Conservation (phyloP, 768 basidiomycete species). For the Amanita pseudoporphyria region DNA sequence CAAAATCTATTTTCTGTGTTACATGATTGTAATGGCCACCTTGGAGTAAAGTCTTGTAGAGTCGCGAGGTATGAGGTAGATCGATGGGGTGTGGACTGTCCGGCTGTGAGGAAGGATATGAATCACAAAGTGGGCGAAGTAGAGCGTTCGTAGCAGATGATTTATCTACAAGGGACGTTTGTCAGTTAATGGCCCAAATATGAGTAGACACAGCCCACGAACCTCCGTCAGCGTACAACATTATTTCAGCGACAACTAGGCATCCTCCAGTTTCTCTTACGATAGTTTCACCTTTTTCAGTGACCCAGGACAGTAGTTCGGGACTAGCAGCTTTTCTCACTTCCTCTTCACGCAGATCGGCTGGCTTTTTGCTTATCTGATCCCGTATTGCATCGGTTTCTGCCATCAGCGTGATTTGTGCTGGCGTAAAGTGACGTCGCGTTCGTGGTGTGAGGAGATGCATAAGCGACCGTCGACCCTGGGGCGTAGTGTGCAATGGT, state of each 20-base stretch:
- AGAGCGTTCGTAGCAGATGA: conserved; percentile 49
- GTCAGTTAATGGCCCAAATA: background rate
- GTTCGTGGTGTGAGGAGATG: conserved; percentile 79
- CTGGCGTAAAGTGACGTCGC: conserved; percentile 82
- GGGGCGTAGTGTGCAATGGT: conserved; percentile 42
- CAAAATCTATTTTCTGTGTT: conserved; percentile 41
- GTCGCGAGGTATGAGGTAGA: conserved; percentile 68
- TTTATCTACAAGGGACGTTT: conserved; percentile 49
- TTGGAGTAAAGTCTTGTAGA: conserved; percentile 86
- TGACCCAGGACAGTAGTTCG: conserved; percentile 62
- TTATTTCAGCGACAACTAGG: conserved; percentile 67
- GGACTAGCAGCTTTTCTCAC: conserved; percentile 66
- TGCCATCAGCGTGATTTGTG: conserved; percentile 59
- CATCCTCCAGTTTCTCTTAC: conserved; percentile 74
- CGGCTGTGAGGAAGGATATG: conserved; percentile 1
- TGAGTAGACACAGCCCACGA: conserved; percentile 14
- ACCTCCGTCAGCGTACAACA: conserved; percentile 86
- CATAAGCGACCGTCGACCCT: conserved; percentile 76
- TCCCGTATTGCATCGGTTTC: conserved; percentile 63
- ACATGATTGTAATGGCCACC: conserved; percentile 80
- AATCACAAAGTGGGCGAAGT: background rate
- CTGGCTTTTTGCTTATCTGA: conserved; percentile 80
- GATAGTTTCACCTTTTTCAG: conserved; percentile 47
- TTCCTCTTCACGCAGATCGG: conserved; percentile 53
- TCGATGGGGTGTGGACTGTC: conserved; percentile 59